phyloP scores from a whole-genome alignment of 352 stramenopile genomes.

The Pythium myriotylum region DNA sequence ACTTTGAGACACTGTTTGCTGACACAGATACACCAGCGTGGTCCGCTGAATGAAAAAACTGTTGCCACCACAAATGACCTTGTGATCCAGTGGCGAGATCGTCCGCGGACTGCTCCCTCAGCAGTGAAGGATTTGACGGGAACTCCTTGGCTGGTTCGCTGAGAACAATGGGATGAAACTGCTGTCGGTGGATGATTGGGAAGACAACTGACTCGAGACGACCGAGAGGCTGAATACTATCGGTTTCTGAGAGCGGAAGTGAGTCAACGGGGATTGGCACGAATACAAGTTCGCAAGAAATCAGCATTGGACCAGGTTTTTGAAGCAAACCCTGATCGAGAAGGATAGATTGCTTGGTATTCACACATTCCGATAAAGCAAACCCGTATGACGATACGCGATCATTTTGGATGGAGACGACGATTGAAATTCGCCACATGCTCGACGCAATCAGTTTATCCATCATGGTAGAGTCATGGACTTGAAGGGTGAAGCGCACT shows the following conservation, averaged over 20 bases:
- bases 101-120: slow-evolving; percentile 19
- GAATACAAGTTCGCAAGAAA: slow-evolving; percentile 23
- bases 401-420: background rate
- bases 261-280: background rate
- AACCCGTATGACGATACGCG: slow-evolving; percentile 17
- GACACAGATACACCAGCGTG: slow-evolving; percentile 2
- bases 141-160: slow-evolving; percentile 18
- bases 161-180: slow-evolving; percentile 27
- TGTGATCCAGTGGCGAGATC: background rate
- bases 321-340: slow-evolving; percentile 26
- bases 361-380: slow-evolving; percentile 14
- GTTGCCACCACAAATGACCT: slow-evolving; percentile 20
- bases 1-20: background rate
- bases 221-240: no score
- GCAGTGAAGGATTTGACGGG: slow-evolving; percentile 8
- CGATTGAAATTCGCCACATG: slow-evolving; percentile 18
- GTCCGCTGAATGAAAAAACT: slow-evolving; percentile 1
- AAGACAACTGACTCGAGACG: slow-evolving; percentile 9
- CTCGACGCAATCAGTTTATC: background rate
- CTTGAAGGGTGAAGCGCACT: slow-evolving; percentile 5
- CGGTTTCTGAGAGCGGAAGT: background rate
- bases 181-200: slow-evolving; percentile 6
- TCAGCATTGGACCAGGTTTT: slow-evolving; percentile 6
- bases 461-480: background rate
- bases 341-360: background rate